phyloP scores from a whole-genome alignment of 176 grass and related monocot species.

The Oryza longistaminata region DNA sequence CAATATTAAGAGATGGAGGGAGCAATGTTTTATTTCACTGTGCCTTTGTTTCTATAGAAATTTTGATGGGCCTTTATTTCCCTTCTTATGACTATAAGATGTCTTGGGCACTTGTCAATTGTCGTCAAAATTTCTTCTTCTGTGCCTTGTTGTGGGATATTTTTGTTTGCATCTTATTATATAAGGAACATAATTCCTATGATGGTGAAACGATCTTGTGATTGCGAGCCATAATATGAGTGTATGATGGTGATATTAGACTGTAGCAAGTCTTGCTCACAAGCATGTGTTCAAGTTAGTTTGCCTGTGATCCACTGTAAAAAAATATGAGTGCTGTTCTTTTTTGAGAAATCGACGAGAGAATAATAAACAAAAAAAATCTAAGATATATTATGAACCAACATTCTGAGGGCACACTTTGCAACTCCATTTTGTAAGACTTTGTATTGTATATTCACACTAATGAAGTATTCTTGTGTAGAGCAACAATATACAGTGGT shows the following conservation, averaged over 20 bases:
- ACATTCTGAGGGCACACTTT: constrained; percentile 1
- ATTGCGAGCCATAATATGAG: background rate
- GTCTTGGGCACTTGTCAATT: background rate
- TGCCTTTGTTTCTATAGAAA: constrained; percentile 11
- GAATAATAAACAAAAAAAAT: background rate
- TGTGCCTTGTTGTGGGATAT: constrained; percentile 22
- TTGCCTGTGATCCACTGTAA: background rate
- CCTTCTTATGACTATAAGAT: background rate
- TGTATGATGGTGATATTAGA: constrained; percentile 2
- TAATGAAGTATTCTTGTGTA: background rate
- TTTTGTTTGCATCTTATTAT: background rate
- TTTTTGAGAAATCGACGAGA: background rate
- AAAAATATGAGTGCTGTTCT: background rate
- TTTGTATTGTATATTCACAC: background rate
- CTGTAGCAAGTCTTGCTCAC: constrained; percentile 13
- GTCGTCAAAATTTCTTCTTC: background rate
- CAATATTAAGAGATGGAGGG: background rate
- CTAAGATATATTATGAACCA: constrained; percentile 1
- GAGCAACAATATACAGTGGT: background rate
- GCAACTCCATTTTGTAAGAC: background rate
- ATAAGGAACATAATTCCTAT: constrained; percentile 6
- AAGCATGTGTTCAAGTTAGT: constrained; percentile 19
- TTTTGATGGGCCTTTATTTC: background rate
- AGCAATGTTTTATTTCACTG: constrained; percentile 6
- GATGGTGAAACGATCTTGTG: constrained; percentile 5